These are phyloP conservation scores for Aspergillus diversus DNA, from an alignment of 495 filamentous ascomycete species.

Conservation along the genomic window DNA sequence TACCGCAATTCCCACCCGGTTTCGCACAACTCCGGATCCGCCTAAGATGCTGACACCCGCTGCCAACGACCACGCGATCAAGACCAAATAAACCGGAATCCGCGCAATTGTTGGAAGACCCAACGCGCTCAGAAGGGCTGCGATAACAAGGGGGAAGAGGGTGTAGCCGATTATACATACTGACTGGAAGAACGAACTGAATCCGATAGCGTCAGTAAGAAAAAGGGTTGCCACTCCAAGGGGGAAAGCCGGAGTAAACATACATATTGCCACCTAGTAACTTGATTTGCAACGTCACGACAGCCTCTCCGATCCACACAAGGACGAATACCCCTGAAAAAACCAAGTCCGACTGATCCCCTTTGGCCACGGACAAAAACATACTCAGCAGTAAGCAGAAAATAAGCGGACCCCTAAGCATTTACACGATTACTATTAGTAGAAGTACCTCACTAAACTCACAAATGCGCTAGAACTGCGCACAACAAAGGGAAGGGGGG, in stretches of 20 bases:
- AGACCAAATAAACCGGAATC: conserved; percentile 85
- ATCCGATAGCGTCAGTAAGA: conserved; percentile 23
- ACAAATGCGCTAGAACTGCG: not conserved
- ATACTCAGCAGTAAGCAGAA: conserved; percentile 89
- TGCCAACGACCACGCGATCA: conserved; percentile 89
- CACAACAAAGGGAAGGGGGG: not conserved
- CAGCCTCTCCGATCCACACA: conserved; percentile 95
- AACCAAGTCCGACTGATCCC: conserved; percentile 79
- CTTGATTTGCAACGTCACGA: conserved; percentile 98
- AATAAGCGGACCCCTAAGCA: conserved; percentile 75
- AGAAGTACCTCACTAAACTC: not conserved
- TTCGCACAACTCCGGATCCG: conserved; percentile 91
- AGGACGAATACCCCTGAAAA: conserved; percentile 96
- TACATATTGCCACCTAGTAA: conserved; percentile 97
- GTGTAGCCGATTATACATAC: conserved; percentile 98
- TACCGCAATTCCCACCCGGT: conserved; percentile 92
- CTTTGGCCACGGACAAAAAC: conserved; percentile 77
- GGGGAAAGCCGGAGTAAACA: conserved; percentile 38
- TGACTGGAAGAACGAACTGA: conserved; percentile 94
- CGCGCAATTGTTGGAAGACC: conserved; percentile 73
- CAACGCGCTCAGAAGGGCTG: conserved; percentile 83
- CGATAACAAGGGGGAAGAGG: conserved; percentile 96
- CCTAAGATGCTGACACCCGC: conserved; percentile 95
- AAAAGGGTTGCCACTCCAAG: not conserved
- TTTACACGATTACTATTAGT: conserved; percentile 3